A percentile compares a stretch with the other conserved stretches of the same genome.
These are phyloP conservation scores for Dichotomopilus funicola DNA, from an alignment of 2,329 filamentous ascomycete species.

Conservation along the genomic window DNA sequence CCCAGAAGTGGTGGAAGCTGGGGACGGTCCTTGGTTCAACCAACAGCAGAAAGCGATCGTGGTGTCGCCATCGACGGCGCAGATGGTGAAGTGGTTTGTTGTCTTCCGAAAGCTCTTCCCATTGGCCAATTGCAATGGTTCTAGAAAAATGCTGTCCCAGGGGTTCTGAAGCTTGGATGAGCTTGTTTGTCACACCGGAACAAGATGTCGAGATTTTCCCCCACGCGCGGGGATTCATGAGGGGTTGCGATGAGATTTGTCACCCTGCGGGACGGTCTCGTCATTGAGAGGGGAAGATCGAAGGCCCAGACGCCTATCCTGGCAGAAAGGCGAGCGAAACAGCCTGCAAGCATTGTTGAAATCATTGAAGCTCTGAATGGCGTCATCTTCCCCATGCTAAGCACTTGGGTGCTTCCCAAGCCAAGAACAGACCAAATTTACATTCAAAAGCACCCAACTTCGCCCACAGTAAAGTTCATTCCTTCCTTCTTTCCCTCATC, in stretches of 20 bases:
- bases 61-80: not conserved
- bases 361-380: too few species aligned
- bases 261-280: not conserved
- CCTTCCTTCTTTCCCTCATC: too few species aligned
- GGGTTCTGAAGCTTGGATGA: not conserved
- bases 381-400: too few species aligned
- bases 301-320: too few species aligned
- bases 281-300: too few species aligned
- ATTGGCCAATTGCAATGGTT: not conserved
- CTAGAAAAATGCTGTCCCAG: not conserved
- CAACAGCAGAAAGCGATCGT: not conserved
- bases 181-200: not conserved
- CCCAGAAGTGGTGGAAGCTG: too few species aligned
- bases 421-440: too few species aligned
- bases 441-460: too few species aligned
- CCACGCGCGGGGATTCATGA: not conserved
- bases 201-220: not conserved
- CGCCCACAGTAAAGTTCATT: too few species aligned
- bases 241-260: not conserved
- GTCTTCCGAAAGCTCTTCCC: not conserved
- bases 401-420: too few species aligned
- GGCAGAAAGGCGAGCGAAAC: too few species aligned
- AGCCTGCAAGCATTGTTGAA: too few species aligned
- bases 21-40: not conserved
- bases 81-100: not conserved